Base-by-base conservation (phyloP, 345 rosid genomes). In the Populus ilicifolia region DNA sequence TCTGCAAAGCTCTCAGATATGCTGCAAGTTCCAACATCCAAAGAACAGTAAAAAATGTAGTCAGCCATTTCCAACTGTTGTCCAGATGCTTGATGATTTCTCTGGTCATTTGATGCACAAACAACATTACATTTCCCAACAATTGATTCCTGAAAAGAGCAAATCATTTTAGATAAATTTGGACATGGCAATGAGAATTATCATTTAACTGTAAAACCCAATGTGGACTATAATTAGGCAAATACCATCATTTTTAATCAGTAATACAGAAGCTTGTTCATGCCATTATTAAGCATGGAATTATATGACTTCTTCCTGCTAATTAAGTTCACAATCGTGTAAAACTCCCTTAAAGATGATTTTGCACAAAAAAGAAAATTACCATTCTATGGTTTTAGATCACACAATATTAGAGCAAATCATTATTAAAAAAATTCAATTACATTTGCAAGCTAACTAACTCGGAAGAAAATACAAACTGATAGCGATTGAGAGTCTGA, bases 61-160 rank as follows among this genome's bases (percentile, higher is more conserved):
- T 87, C 81, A 30, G 88, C 89, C 11, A 29, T 46, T 70, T 77
- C 65, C 63, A 85, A 39, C 68, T 87, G 89, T 76, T 39, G 73
- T 56, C 56, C 81, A 46, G 79, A n/a, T 71, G 87, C 74, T 67
- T 3, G 83, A 30, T 85, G 86, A 82, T 89, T 88, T 79, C 89
- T 88, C 41, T 4, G 1, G 77, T 88, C 91, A 21, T 27, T 46
- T 12, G 91, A 87, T 63, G 70, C 13, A 76, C 91, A 91, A 2
- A 88, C 67, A 74, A 89, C 91, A 39, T 75, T 83, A 83, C 94
- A 89, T 79, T 89, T 89, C 54, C 77, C 76, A 6, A 59, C 20
- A 77, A 88, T 79, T 5, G 86, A 35, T 54, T 88, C 85, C 95
- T 91, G 79, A 62, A 81, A 39, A 43, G 16, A 43, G 14, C 23